phyloP scores from a whole-genome alignment of 495 filamentous ascomycete genomes.

The Amphirosellinia nigrospora region DNA sequence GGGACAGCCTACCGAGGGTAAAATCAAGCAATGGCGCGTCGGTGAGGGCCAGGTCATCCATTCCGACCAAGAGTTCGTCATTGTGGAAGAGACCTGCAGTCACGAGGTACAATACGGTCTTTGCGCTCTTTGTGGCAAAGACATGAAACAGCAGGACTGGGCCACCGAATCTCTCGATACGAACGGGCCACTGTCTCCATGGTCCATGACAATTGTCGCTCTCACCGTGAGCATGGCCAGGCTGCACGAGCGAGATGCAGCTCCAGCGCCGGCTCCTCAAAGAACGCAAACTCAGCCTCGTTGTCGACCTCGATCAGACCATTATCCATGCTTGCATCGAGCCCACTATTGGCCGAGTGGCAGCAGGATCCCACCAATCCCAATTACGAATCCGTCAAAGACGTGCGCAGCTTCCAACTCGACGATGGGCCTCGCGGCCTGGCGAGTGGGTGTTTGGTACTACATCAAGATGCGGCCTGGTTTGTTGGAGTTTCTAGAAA shows the following conservation, averaged over 20 bases:
- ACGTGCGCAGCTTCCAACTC: conserved; percentile 86
- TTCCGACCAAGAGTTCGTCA: conserved; percentile 64
- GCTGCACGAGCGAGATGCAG: conserved; percentile 81
- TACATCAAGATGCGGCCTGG: conserved; percentile 99
- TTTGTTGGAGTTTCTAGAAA: conserved; percentile 79
- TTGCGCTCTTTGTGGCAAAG: conserved; percentile 91
- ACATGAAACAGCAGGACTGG: conserved; percentile 80
- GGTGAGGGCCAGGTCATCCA: conserved; percentile 72
- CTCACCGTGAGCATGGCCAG: conserved; percentile 77
- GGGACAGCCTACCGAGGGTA: conserved; percentile 83
- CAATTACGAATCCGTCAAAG: conserved; percentile 88
- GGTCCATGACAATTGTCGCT: conserved; percentile 82
- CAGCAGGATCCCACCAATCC: conserved; percentile 84
- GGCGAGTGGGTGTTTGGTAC: conserved; percentile 79
- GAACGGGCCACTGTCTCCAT: conserved; percentile 88
- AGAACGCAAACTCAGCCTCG: conserved; percentile 82
- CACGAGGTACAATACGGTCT: conserved; percentile 92
- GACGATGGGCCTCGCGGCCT: conserved; percentile 76
- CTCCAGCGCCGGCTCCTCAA: conserved; percentile 81
- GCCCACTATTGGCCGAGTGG: conserved; percentile 93
- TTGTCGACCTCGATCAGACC: conserved; percentile 97
- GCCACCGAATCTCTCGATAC: conserved; percentile 62
- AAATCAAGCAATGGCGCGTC: conserved; percentile 75
- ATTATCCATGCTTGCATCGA: conserved; percentile 99
- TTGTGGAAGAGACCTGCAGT: conserved; percentile 88